These are phyloP conservation scores for Neurospora crassa DNA, from an alignment of 2,329 filamentous ascomycete species.

Conservation along the genomic window DNA sequence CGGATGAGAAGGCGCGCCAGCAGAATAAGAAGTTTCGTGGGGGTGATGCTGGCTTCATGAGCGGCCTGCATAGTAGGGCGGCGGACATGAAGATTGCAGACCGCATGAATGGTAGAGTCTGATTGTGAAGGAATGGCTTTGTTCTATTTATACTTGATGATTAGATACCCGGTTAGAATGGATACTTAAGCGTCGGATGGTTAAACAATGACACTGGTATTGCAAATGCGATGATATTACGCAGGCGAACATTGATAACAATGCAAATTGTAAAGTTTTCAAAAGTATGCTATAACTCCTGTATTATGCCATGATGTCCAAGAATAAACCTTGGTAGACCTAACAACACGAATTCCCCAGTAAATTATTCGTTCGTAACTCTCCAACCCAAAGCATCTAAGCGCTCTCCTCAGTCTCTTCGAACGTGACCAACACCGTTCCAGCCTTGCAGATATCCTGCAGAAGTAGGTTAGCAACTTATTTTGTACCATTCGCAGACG, in stretches of 20 bases:
- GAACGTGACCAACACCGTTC: constrained; percentile 65
- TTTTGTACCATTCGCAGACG: background rate
- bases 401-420: constrained; percentile 35
- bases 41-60: constrained; percentile 55
- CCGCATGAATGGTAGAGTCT: constrained; percentile 39
- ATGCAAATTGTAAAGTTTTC: background rate
- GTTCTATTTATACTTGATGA: background rate
- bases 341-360: background rate
- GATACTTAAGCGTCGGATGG: background rate
- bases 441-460: constrained; percentile 69
- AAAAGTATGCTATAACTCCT: background rate
- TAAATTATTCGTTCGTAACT: background rate
- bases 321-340: background rate
- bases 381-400: background rate
- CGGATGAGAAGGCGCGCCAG: constrained; percentile 54
- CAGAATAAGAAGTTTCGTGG: constrained; percentile 47
- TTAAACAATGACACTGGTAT: background rate
- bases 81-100: constrained; percentile 41
- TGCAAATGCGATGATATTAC: background rate
- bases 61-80: constrained; percentile 51
- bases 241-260: background rate
- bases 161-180: background rate
- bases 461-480: constrained; percentile 5
- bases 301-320: background rate
- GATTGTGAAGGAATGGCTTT: constrained; percentile 22